phyloP scores from a whole-genome alignment of 2,329 filamentous ascomycete species.

The Aspergillus pseudotamarii region DNA sequence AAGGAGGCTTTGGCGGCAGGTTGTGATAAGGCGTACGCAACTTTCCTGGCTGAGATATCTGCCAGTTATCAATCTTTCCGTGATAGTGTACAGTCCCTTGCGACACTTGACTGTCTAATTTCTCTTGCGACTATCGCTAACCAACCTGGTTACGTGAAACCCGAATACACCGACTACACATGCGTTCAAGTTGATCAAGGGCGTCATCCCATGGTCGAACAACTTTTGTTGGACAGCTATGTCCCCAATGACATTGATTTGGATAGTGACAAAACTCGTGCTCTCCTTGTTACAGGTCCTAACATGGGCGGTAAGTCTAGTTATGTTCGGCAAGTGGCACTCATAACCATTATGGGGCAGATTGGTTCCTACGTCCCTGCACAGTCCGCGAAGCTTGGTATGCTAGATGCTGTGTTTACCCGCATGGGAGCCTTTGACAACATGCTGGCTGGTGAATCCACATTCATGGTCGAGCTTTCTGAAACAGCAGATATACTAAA shows the following conservation, averaged over 20 bases:
- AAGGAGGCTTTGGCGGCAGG: slow-evolving; percentile 90
- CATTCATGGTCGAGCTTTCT: slow-evolving; percentile 96
- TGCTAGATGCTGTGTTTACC: slow-evolving; percentile 89
- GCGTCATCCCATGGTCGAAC: slow-evolving; percentile 94
- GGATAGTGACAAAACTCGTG: slow-evolving; percentile 65
- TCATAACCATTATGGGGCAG: slow-evolving; percentile 92
- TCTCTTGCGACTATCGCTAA: slow-evolving; percentile 82
- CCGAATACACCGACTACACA: slow-evolving; percentile 66
- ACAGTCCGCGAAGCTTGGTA: slow-evolving; percentile 70
- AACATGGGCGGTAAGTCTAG: slow-evolving; percentile 99
- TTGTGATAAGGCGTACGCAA: slow-evolving; percentile 79
- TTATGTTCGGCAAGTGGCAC: slow-evolving; percentile 88
- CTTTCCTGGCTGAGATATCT: slow-evolving; percentile 72
- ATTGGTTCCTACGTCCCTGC: slow-evolving; percentile 94
- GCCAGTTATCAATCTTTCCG: slow-evolving; percentile 86
- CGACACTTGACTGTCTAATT: slow-evolving; percentile 84
- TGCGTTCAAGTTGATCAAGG: slow-evolving; percentile 73
- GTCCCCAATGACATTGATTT: slow-evolving; percentile 86
- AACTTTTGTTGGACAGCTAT: slow-evolving; percentile 80
- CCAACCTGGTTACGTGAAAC: slow-evolving; percentile 85
- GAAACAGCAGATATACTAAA: slow-evolving; percentile 92
- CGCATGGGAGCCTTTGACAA: slow-evolving; percentile 97
- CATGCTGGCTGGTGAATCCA: slow-evolving; percentile 89
- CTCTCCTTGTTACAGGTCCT: slow-evolving; percentile 88
- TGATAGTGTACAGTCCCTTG: slow-evolving; percentile 82